Evolutionary conservation across 371 early-diverging fungal genomes (phyloP).

Genomic region (Funneliformis caledonium): DNA sequence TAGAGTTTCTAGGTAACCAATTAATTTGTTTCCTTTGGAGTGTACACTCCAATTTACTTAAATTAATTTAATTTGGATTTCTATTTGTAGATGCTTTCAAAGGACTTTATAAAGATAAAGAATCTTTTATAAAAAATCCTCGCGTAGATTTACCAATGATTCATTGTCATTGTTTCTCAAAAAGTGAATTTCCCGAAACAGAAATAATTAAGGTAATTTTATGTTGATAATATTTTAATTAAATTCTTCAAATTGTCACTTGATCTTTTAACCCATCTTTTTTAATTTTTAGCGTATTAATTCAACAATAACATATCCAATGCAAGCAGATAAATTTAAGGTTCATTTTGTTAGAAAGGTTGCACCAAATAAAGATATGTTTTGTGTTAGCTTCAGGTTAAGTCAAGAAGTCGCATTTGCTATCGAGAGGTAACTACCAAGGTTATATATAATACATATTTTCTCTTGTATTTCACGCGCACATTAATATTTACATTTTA

Average conservation of each 20-base stretch:
- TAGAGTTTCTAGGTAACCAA: slow-evolving; percentile 87
- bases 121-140: slow-evolving; percentile 50
- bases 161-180: slow-evolving; percentile 96
- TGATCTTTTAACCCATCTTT: neutral
- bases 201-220: slow-evolving; percentile 69
- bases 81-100: slow-evolving; percentile 65
- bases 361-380: slow-evolving; percentile 98
- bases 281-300: slow-evolving; percentile 56
- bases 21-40: neutral
- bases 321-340: slow-evolving; percentile 54
- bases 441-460: neutral
- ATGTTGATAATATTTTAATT: neutral
- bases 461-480: neutral
- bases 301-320: slow-evolving; percentile 52
- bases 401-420: slow-evolving; percentile 51
- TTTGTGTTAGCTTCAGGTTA: slow-evolving; percentile 86
- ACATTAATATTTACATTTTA: neutral
- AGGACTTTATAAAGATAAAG: slow-evolving; percentile 64
- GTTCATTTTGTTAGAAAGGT: slow-evolving; percentile 89
- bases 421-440: neutral
- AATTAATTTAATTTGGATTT: neutral
- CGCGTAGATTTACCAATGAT: slow-evolving; percentile 74
- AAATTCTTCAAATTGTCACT: neutral
- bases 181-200: slow-evolving; percentile 67
- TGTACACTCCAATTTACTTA: neutral